Conservation (phyloP, 31 red algal genomes). For the Porphyra umbilicalis region DNA sequence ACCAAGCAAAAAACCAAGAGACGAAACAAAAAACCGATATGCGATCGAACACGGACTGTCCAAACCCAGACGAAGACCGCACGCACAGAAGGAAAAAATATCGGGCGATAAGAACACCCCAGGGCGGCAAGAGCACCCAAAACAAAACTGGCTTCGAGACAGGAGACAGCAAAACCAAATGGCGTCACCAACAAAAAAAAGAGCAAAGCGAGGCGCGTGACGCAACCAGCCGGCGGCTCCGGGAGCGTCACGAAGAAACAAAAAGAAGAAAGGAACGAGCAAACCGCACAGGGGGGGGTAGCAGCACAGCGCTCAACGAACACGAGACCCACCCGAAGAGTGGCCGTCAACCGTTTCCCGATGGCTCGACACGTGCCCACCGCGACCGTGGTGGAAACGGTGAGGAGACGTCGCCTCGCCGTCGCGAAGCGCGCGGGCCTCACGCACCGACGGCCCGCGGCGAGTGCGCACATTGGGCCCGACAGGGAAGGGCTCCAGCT, state of each 20-base stretch:
- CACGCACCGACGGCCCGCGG: constrained; percentile 66
- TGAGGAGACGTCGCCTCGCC: neutral
- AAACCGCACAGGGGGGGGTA: neutral
- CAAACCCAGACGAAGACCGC: neutral
- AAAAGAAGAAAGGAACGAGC: neutral
- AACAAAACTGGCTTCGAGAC: neutral
- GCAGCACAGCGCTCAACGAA: neutral
- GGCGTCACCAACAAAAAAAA: neutral
- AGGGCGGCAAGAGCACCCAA: neutral
- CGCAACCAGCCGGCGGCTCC: neutral
- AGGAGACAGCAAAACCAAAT: too few relatives aligned
- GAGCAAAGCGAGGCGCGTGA: neutral
- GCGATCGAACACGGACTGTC: neutral
- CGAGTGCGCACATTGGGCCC: constrained; percentile 80
- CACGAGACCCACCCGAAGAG: neutral
- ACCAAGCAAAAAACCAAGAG: neutral
- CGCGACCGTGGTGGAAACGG: neutral
- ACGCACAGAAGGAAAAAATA: neutral
- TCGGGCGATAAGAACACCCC: neutral
- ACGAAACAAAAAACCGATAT: neutral
- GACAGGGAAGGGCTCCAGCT: constrained; percentile 75
- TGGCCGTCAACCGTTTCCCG: neutral
- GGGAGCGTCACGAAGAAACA: neutral
- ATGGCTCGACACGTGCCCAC: neutral
- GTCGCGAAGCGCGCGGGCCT: constrained; percentile 3